Evolutionary conservation across 1,284 basidiomycete species (phyloP).

Genomic region (Malassezia caprae): DNA sequence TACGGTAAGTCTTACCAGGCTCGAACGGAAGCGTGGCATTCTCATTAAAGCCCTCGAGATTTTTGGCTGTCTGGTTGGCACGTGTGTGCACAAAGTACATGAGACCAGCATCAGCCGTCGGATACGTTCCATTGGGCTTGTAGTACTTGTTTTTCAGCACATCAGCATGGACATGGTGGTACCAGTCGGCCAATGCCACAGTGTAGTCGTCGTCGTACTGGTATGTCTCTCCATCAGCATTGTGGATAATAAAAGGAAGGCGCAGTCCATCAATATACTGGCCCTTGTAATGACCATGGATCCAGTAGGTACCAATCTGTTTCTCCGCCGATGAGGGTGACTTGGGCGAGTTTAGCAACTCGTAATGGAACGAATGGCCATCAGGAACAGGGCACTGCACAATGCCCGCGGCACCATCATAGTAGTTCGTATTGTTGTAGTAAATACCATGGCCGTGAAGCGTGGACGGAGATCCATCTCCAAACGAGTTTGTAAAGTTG

Average conservation of each 20-base stretch:
- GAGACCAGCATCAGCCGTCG: constrained; percentile 58
- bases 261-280: constrained; percentile 7
- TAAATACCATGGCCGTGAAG: constrained; percentile 63
- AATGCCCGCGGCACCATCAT: constrained; percentile 72
- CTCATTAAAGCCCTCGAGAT: constrained; percentile 55
- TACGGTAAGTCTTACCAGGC: constrained; percentile 63
- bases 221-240: constrained; percentile 49
- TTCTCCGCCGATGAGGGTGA: constrained; percentile 50
- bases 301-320: constrained; percentile 4
- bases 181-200: constrained; percentile 70
- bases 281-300: constrained; percentile 5
- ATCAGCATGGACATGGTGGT: constrained; percentile 32
- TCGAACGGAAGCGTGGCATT: constrained; percentile 63
- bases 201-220: constrained; percentile 85
- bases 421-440: constrained; percentile 61
- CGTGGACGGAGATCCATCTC: constrained; percentile 14
- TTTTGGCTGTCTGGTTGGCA: constrained; percentile 48
- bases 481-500: constrained; percentile 17
- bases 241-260: constrained; percentile 11
- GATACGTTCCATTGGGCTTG: constrained; percentile 51
- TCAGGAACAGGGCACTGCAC: constrained; percentile 81
- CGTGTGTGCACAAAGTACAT: constrained; percentile 67
- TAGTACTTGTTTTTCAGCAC: constrained; percentile 55
- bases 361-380: constrained; percentile 63
- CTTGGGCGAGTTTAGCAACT: constrained; percentile 60